A percentile compares a stretch with the other conserved stretches of the same genome.
Evolutionary conservation across 2,329 filamentous ascomycete species (phyloP).

Genomic region (Fusarium mundagurra): DNA sequence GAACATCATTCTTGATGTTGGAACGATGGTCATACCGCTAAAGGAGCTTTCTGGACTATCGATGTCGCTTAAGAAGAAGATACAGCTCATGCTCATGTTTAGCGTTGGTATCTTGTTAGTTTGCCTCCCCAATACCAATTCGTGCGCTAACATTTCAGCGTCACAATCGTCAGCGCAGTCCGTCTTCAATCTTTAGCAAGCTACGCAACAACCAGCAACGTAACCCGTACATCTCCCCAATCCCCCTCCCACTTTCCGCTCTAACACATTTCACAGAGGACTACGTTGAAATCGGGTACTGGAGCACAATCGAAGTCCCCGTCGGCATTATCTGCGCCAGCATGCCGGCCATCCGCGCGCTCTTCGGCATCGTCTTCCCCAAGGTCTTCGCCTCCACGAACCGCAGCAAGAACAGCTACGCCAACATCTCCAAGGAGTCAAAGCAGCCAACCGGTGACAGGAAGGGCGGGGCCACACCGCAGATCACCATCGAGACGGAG

Average conservation of each 20-base stretch:
- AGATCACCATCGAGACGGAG: neutral
- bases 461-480: neutral
- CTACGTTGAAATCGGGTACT: conserved; percentile 38
- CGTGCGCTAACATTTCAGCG: neutral
- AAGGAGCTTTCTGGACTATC: conserved; percentile 7
- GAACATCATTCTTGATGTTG: conserved; percentile 59
- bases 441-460: neutral
- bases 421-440: conserved; percentile 16
- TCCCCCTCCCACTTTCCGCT: fast-evolving
- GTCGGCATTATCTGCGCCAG: conserved; percentile 45
- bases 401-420: conserved; percentile 14
- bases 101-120: conserved; percentile 16
- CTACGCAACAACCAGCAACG: conserved; percentile 22
- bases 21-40: neutral
- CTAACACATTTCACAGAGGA: conserved; percentile 30
- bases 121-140: fast-evolving
- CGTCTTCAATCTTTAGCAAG: conserved; percentile 7
- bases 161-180: conserved; percentile 13
- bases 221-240: neutral
- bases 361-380: conserved; percentile 28
- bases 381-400: conserved; percentile 26
- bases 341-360: conserved; percentile 40
- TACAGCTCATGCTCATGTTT: conserved; percentile 26
- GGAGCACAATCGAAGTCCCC: conserved; percentile 45
- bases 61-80: conserved; percentile 8